These are phyloP conservation scores for Sphenostylis stenocarpa DNA, from an alignment of 306 rosid species.

Conservation along the genomic window DNA sequence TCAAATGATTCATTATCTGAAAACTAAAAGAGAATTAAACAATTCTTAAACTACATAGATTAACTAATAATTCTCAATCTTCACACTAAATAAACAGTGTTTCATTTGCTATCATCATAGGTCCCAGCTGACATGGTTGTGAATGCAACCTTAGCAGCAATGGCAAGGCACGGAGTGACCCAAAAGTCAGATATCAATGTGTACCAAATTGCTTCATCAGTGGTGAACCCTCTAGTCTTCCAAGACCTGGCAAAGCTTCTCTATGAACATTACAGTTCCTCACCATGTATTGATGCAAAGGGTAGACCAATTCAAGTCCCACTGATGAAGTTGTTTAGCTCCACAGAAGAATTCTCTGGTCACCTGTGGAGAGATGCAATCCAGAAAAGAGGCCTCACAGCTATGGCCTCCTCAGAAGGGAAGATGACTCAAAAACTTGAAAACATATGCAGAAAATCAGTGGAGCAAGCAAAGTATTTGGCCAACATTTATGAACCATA, in stretches of 20 bases:
- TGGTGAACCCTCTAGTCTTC: slow-evolving; percentile 69
- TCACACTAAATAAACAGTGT: background rate
- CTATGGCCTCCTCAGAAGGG: slow-evolving; percentile 52
- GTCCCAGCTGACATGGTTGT: slow-evolving; percentile 98
- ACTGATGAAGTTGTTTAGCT: slow-evolving; percentile 75
- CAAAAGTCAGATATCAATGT: slow-evolving; percentile 66
- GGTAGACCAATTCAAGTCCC: slow-evolving; percentile 84
- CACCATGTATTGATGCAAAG: slow-evolving; percentile 67
- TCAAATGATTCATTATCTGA: background rate
- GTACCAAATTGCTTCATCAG: slow-evolving; percentile 92
- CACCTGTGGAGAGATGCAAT: slow-evolving; percentile 80
- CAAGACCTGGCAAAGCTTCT: slow-evolving; percentile 62
- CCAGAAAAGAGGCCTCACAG: slow-evolving; percentile 53
- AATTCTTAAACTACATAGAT: background rate
- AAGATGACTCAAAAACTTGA: slow-evolving; percentile 67
- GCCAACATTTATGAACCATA: slow-evolving; percentile 88
- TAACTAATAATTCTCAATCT: background rate
- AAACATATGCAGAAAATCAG: slow-evolving; percentile 71
- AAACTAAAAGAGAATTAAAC: slow-evolving; percentile 9
- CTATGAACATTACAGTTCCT: slow-evolving; percentile 68
- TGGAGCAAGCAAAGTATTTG: slow-evolving; percentile 87
- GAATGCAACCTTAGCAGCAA: slow-evolving; percentile 88
- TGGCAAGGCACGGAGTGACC: slow-evolving; percentile 73
- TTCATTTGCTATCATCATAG: slow-evolving; percentile 41
- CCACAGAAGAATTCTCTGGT: slow-evolving; percentile 76